Base-by-base conservation (phyloP, 2,329 filamentous ascomycete species). In the Magnaporthiopsis poae region DNA sequence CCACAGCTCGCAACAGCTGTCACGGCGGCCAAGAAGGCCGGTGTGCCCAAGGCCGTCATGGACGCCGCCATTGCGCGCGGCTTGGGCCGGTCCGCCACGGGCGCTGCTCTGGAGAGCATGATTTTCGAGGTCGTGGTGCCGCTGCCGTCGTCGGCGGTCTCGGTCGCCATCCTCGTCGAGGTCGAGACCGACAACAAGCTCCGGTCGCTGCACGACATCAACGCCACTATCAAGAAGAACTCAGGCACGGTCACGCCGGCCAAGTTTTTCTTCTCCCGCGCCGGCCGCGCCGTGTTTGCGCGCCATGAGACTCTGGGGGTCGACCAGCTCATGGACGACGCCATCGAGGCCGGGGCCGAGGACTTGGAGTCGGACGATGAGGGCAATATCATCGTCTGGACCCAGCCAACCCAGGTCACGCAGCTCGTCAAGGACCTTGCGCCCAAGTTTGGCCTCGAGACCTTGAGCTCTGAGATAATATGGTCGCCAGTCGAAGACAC, bases 31-130 rank as follows among this genome's bases (percentile, higher is more conserved):
- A 97, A 95, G 79, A 93, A 92, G 80, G 83, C 87, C 68, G 90
- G 90, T 70, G 88, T 96, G 63, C 91, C 93, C 1, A 97, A 97
- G 78, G 81, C 86, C 27, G 83, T 86, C 2, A 96, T 72, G 71
- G 93, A 98, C 76, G 83, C 83, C 18, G 92, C 95, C 66, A 88
- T 99, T 70, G 90, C 92, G 18, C 88, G 92, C 62, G 95, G 95
- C 1, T 93, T 97, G 75, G 94, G 95, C 60, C 85, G 89, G 69
- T 93, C 92, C 31, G 78, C 87, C 1, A 85, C 84, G 5, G 95
- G 95, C 65, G 84, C 85, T 21, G 82, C 86, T 18, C 85, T 98
- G n/a, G 93, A 97, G 74, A 81, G 80, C 46, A 77, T 95, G 65
- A 90, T 87, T 0, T 82, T 96, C 65, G 94, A 98, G 80, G 88